These are phyloP conservation scores for Cicer judaicum DNA, from an alignment of 306 rosid species.

Conservation along the genomic window DNA sequence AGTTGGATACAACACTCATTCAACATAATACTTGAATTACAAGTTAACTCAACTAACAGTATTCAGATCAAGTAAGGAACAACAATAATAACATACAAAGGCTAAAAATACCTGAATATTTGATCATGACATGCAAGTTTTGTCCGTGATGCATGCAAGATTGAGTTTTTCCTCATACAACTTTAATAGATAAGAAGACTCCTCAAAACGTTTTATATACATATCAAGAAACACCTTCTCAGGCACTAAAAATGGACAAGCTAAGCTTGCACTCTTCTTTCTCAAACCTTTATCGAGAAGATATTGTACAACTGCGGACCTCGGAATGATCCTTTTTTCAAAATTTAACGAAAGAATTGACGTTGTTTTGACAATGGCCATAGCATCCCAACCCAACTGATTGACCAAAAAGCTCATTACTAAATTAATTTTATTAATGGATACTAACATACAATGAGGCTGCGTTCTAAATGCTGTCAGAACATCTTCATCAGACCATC, in stretches of 20 bases:
- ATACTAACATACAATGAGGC: slow-evolving; percentile 48
- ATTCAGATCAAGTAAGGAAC: neutral
- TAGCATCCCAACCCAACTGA: slow-evolving; percentile 40
- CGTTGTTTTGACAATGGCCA: neutral
- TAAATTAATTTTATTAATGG: slow-evolving; percentile 47
- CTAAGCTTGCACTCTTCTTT: slow-evolving; percentile 9
- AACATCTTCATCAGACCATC: slow-evolving; percentile 53
- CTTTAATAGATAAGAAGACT: slow-evolving; percentile 1
- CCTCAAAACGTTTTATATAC: neutral
- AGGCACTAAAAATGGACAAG: neutral
- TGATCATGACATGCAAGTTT: neutral
- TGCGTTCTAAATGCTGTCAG: slow-evolving; percentile 40
- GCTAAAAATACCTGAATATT: neutral
- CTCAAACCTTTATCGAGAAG: slow-evolving; percentile 49
- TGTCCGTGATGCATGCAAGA: neutral
- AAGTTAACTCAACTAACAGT: too few species aligned
- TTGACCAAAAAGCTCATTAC: slow-evolving; percentile 52
- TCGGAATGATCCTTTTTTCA: slow-evolving; percentile 57
- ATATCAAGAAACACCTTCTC: neutral
- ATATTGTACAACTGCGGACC: slow-evolving; percentile 46
- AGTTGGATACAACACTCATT: too few species aligned
- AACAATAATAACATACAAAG: neutral
- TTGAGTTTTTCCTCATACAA: neutral
- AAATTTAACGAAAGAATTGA: slow-evolving; percentile 33
- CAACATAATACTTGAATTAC: too few species aligned